Percentiles rank a stretch among this genome's conserved stretches.
Evolutionary conservation across 1,284 basidiomycete genomes (phyloP).

Genomic region (Vanrija humicola): DNA sequence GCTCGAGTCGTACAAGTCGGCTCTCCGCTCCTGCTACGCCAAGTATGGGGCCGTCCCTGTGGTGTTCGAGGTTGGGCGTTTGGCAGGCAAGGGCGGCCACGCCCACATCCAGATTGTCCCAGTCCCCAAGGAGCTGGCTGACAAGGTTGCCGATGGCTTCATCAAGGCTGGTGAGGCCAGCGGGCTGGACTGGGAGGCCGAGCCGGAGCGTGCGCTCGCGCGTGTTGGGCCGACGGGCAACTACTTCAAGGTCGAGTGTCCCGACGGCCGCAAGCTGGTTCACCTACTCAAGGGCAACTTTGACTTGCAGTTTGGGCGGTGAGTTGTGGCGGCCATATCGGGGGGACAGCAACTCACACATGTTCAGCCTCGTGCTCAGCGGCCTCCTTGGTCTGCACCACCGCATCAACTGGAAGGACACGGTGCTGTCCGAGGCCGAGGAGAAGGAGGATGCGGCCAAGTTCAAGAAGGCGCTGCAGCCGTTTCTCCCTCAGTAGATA

Average conservation of each 20-base stretch:
- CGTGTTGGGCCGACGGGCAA: conserved; percentile 55
- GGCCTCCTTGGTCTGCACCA: conserved; percentile 67
- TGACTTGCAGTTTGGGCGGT: conserved; percentile 89
- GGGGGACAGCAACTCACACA: conserved; percentile 3
- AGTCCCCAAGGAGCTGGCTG: conserved; percentile 61
- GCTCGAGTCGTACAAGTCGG: conserved; percentile 74
- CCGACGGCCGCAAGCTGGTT: conserved; percentile 77
- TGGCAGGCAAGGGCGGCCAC: conserved; percentile 82
- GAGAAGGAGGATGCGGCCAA: conserved; percentile 72
- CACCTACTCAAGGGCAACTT: conserved; percentile 80
- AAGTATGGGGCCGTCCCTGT: conserved; percentile 66
- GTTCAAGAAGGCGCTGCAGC: conserved; percentile 75
- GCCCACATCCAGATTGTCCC: conserved; percentile 87
- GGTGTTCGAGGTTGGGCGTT: conserved; percentile 79
- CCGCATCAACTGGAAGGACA: conserved; percentile 85
- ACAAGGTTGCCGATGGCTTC: conserved; percentile 68
- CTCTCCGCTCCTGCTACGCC: conserved; percentile 67
- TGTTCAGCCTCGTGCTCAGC: conserved; percentile 68
- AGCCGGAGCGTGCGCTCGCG: conserved; percentile 62
- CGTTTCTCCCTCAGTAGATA: conserved; percentile 53
- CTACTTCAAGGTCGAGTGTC: conserved; percentile 86
- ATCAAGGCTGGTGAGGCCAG: conserved; percentile 59
- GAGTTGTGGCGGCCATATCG: too few relatives aligned
- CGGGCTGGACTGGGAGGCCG: conserved; percentile 62
- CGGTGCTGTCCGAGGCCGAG: conserved; percentile 70